phyloP scores from a whole-genome alignment of 768 basidiomycete species.

The Grammothele lineata region DNA sequence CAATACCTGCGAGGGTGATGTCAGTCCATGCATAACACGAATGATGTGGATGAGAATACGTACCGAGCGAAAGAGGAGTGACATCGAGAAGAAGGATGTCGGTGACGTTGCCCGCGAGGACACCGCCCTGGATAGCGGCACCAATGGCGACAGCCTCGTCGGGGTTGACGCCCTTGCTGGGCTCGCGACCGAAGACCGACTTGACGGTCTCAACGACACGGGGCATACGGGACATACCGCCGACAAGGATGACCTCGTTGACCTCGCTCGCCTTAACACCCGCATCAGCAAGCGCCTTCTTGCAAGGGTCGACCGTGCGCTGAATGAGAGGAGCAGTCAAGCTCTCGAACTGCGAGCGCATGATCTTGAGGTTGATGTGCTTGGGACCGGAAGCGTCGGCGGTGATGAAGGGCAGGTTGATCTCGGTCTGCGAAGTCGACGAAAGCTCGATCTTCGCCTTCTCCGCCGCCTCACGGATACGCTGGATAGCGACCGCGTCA shows the following conservation, averaged over 20 bases:
- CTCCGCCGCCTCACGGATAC: slow-evolving; percentile 98
- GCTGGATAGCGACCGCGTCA: slow-evolving; percentile 97
- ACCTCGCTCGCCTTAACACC: slow-evolving; percentile 91
- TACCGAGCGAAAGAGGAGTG: slow-evolving; percentile 93
- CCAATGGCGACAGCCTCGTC: slow-evolving; percentile 99
- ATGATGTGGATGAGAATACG: slow-evolving; percentile 18
- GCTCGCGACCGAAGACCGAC: slow-evolving; percentile 90
- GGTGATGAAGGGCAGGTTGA: slow-evolving; percentile 98
- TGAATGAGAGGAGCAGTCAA: slow-evolving; percentile 81
- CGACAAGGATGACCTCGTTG: slow-evolving; percentile 96
- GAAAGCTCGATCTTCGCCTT: slow-evolving; percentile 99
- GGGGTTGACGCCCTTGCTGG: slow-evolving; percentile 98
- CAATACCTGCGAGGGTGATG: too few species aligned
- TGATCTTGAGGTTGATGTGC: slow-evolving; percentile 92
- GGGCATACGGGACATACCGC: slow-evolving; percentile 99
- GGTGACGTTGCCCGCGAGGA: slow-evolving; percentile 92
- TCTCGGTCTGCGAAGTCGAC: slow-evolving; percentile 90
- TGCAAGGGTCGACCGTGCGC: slow-evolving; percentile 92
- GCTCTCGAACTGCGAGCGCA: slow-evolving; percentile 85
- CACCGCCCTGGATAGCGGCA: slow-evolving; percentile 97
- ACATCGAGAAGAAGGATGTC: slow-evolving; percentile 94
- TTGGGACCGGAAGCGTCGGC: slow-evolving; percentile 93
- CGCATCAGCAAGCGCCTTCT: slow-evolving; percentile 93
- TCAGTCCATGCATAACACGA: neutral
- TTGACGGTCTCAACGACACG: slow-evolving; percentile 93